Base-by-base conservation (phyloP, 768 basidiomycete species). In the Leccinum uliginosum region DNA sequence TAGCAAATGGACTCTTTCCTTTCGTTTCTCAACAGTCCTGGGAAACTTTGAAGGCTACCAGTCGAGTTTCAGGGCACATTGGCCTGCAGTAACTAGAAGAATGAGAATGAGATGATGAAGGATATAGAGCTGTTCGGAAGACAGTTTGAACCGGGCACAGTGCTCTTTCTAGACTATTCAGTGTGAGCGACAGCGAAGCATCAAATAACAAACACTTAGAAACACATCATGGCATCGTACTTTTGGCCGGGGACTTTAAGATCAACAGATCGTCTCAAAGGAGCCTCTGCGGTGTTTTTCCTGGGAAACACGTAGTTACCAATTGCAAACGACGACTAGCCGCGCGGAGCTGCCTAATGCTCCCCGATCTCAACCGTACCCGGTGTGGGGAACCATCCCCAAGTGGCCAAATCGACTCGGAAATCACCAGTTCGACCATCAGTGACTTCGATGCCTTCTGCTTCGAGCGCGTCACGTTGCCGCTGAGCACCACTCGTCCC, bases 381-480 rank as follows among this genome's bases (percentile, higher is more conserved):
- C 27, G 58, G 62, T 0, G 65, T 65, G 0, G 87, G 87, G 63
- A 89, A 89, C 88, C 88, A 90, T 8, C 87, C 88, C 69, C 74
- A 88, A 11, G 60, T 66, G 6, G 67, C 60, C 34, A 89, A 68
- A 69, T 86, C 77, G 4, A 93, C 80, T 48, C 79, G 79, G 65
- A 82, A 70, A 49, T 80, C 84, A 27, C 81, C 87, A 11, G 75
- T 78, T 61, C 79, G 75, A 19, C 83, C 79, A 3, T 71, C 73
- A 3, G 66, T 77, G 19, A 95, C 91, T 51, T 89, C 83, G n/a
- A 95, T 81, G 4, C 89, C 91, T 69, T 95, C 93, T 0, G 82
- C 85, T 56, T 85, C 82, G 14, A 97, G 79, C 3, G 80, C 84
- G n/a, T 87, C 84, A 17, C 83, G 76, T 67, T 97, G 93, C 1